Conservation (phyloP, 2,329 filamentous ascomycete species). For the Thielaviopsis cerberus region DNA sequence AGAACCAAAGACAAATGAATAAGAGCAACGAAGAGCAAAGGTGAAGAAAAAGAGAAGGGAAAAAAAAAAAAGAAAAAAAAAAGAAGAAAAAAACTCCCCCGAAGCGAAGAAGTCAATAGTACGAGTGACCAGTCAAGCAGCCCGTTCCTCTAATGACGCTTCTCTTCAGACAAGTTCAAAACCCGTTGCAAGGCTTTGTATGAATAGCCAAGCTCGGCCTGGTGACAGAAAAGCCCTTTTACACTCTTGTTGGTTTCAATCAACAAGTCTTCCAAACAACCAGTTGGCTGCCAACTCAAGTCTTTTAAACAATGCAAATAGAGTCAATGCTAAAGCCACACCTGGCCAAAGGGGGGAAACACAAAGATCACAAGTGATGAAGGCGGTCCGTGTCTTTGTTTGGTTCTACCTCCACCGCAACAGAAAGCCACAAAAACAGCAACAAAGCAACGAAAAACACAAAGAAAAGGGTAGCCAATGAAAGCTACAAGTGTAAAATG, state of each 20-base stretch:
- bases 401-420: background rate
- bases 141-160: background rate
- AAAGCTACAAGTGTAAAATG: background rate
- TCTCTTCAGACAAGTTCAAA: background rate
- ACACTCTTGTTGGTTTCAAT: background rate
- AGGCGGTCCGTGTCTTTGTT: background rate
- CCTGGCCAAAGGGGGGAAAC: background rate
- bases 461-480: background rate
- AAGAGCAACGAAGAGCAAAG: background rate
- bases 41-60: background rate
- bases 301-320: background rate
- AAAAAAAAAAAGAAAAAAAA: too few relatives aligned
- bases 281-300: background rate
- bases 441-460: background rate
- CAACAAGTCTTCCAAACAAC: background rate
- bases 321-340: background rate
- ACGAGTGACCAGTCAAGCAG: background rate
- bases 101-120: too few relatives aligned
- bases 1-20: background rate
- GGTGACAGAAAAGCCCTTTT: background rate
- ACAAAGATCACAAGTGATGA: background rate
- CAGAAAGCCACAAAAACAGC: background rate
- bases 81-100: background rate
- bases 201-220: background rate
- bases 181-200: background rate